These are phyloP conservation scores for Albifimbria verrucaria DNA, from an alignment of 2,329 filamentous ascomycete species.

Conservation along the genomic window DNA sequence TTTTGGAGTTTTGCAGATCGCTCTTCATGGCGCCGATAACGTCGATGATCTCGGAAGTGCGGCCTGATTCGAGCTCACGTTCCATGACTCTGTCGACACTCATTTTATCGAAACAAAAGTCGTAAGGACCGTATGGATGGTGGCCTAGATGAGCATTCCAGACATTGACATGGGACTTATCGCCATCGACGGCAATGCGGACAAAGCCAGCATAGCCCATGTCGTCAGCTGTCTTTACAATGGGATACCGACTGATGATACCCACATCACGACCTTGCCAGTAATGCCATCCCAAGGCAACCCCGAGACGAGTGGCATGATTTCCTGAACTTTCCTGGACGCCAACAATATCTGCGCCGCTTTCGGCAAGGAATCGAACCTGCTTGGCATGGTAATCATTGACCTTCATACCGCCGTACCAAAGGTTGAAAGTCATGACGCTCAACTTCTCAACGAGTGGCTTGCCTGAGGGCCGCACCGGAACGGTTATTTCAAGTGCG, in stretches of 20 bases:
- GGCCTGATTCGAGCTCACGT: conserved; percentile 31
- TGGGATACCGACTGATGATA: conserved; percentile 37
- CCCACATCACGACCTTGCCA: conserved; percentile 30
- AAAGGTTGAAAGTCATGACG: conserved; percentile 37
- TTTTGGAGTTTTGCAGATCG: conserved; percentile 26
- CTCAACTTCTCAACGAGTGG: conserved; percentile 29
- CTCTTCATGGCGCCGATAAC: conserved; percentile 29
- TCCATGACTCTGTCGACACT: conserved; percentile 27
- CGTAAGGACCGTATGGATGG: conserved; percentile 39
- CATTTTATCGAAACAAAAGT: conserved; percentile 36
- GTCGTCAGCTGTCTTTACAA: conserved; percentile 23
- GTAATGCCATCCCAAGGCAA: conserved; percentile 35
- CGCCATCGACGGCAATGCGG: conserved; percentile 30
- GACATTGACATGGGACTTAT: conserved; percentile 27
- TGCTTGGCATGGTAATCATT: conserved; percentile 36
- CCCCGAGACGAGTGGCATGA: conserved; percentile 28
- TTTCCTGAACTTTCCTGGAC: conserved; percentile 32
- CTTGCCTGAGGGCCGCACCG: conserved; percentile 19
- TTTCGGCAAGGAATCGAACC: conserved; percentile 28
- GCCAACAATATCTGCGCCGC: conserved; percentile 32
- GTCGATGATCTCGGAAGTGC: conserved; percentile 33
- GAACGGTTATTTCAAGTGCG: conserved; percentile 27
- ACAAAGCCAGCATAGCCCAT: conserved; percentile 26
- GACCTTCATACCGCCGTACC: conserved; percentile 33
- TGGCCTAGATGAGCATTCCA: conserved; percentile 34